A percentile compares a stretch with the other conserved stretches of the same genome.
These are phyloP conservation scores for Pyrenochaeta sp. DNA, from an alignment of 2,329 filamentous ascomycete species.

Conservation along the genomic window DNA sequence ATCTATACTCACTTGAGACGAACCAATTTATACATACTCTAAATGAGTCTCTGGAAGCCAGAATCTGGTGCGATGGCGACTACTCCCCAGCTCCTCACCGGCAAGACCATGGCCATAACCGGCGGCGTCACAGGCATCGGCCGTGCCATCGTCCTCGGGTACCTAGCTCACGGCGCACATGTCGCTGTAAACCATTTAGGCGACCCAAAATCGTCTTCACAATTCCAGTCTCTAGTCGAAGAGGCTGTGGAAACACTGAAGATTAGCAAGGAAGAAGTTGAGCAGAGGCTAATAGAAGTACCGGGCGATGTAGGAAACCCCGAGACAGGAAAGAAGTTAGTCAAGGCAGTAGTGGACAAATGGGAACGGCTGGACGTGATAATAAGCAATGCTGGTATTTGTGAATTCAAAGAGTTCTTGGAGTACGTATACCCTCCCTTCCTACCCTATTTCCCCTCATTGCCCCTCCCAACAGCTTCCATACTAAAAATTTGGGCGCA, in stretches of 20 bases:
- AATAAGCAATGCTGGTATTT: conserved; percentile 88
- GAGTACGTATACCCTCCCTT: conserved; percentile 57
- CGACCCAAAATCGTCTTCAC: conserved; percentile 56
- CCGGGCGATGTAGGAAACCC: conserved; percentile 80
- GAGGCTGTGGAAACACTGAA: conserved; percentile 43
- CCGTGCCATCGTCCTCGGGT: conserved; percentile 82
- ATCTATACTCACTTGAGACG: conserved; percentile 1
- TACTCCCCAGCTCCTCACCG: conserved; percentile 64
- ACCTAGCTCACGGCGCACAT: conserved; percentile 77
- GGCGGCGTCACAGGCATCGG: conserved; percentile 89
- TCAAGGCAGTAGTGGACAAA: conserved; percentile 69
- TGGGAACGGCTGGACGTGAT: conserved; percentile 71
- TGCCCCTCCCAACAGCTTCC: background rate
- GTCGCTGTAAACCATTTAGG: conserved; percentile 84
- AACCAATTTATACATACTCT: conserved; percentile 2
- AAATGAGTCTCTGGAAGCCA: conserved; percentile 7
- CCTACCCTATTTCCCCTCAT: background rate
- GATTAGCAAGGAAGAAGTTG: conserved; percentile 40
- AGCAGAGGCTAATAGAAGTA: conserved; percentile 67
- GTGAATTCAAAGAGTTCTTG: conserved; percentile 87
- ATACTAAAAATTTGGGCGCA: background rate
- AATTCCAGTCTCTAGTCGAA: conserved; percentile 58
- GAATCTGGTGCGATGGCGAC: conserved; percentile 11
- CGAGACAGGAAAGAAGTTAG: conserved; percentile 73
- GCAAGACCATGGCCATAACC: conserved; percentile 86